Percentiles rank a stretch among this genome's conserved stretches.
phyloP scores from a whole-genome alignment of 1,284 basidiomycete genomes.

The Cystobasidium pallidum region DNA sequence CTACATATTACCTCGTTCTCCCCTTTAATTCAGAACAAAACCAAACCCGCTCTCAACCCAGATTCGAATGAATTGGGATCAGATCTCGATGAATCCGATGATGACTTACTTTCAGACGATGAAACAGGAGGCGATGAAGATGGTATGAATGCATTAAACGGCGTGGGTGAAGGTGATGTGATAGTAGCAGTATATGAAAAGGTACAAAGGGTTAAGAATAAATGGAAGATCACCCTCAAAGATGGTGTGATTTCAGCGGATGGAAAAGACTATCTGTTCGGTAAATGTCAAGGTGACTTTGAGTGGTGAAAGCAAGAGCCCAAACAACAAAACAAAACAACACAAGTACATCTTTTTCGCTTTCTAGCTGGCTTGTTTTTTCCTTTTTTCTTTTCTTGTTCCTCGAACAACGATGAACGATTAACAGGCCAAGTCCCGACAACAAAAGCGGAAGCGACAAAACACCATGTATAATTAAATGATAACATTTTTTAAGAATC shows the following conservation, averaged over 20 bases:
- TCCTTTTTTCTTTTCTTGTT: too few species aligned
- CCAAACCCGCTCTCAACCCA: constrained; percentile 56
- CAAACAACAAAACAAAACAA: background rate
- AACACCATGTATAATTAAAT: too few species aligned
- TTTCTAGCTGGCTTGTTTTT: too few species aligned
- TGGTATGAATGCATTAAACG: constrained; percentile 59
- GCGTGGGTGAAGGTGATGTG: constrained; percentile 71
- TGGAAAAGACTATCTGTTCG: constrained; percentile 95
- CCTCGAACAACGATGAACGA: too few species aligned
- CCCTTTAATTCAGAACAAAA: background rate
- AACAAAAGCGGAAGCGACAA: too few species aligned
- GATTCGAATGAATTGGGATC: constrained; percentile 87
- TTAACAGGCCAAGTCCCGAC: too few species aligned
- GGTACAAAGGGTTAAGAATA: constrained; percentile 93
- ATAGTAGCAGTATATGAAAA: constrained; percentile 99
- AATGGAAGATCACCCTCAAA: constrained; percentile 99
- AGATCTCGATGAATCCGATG: constrained; percentile 90
- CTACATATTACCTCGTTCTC: background rate
- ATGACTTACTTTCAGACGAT: constrained; percentile 66
- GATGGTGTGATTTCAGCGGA: constrained; percentile 98
- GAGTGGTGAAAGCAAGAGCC: constrained; percentile 1
- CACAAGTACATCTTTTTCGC: too few species aligned
- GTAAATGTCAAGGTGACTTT: constrained; percentile 73
- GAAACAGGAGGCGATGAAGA: constrained; percentile 67
- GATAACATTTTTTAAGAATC: too few species aligned